Conservation (phyloP, 2,329 filamentous ascomycete genomes). For the Cladosporium velox region DNA sequence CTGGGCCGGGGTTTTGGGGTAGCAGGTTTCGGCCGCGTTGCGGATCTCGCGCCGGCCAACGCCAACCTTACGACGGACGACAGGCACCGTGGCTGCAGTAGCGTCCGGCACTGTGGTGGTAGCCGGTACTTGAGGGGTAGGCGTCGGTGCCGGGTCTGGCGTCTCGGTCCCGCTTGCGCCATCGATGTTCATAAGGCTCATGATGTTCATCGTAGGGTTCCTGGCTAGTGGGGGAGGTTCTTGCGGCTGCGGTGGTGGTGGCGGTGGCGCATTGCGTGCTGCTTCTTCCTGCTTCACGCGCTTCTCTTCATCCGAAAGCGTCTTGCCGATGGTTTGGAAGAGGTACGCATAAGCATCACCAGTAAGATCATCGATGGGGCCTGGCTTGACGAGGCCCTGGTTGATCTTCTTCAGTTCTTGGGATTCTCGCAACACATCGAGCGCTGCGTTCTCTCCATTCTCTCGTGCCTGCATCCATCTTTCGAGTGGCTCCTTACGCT, state of each 20-base stretch:
- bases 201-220: constrained; percentile 38
- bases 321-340: constrained; percentile 66
- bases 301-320: constrained; percentile 52
- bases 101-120: constrained; percentile 7
- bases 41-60: constrained; percentile 62
- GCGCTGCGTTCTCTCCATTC: constrained; percentile 48
- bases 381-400: constrained; percentile 79
- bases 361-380: constrained; percentile 88
- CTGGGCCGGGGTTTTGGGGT: constrained; percentile 37
- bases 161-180: constrained; percentile 28
- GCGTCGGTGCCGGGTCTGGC: constrained; percentile 21
- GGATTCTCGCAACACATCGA: constrained; percentile 66
- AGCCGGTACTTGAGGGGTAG: constrained; percentile 24
- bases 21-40: constrained; percentile 59
- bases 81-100: constrained; percentile 21
- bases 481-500: constrained; percentile 61
- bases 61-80: constrained; percentile 53
- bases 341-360: constrained; percentile 83
- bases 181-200: constrained; percentile 39
- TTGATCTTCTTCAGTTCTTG: constrained; percentile 79
- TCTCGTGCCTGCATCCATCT: constrained; percentile 56
- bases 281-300: constrained; percentile 33
- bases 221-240: constrained; percentile 23
- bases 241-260: constrained; percentile 27
- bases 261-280: constrained; percentile 25